Base-by-base conservation (phyloP, 169 alveolate species). In the Eimeria brunetti region DNA sequence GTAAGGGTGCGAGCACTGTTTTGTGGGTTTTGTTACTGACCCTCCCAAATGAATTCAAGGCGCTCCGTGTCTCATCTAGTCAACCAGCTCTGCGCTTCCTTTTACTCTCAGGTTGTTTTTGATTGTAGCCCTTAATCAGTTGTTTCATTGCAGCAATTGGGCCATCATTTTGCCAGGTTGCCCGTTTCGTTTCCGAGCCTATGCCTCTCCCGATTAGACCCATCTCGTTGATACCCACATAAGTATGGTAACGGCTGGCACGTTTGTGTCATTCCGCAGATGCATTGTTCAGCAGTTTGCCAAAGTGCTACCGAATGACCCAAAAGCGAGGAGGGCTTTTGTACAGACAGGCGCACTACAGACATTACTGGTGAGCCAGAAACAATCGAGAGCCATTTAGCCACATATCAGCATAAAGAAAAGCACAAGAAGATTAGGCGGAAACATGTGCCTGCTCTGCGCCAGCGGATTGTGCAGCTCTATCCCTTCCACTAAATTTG, bases 241-340 rank as follows among this genome's bases (percentile, higher is more conserved):
- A 4, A 12, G 36, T 22, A 56, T n/a, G 62, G 58, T 80, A 6
- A 6, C 20, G 20, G 2, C 7, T 16, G 14, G 60, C 60, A 11
- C 60, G 5, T 14, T 22, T 69, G 46, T 16, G 27, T 33, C 9
- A 2, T 58, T 18, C 27, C 36, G 71, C 94, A 95, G 96, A 49
- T 98, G 98, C 94, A 99, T 99, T 58, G 98, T 98, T 53, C 99
- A 98, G 95, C 98, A 99, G 97, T 98, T 98, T 97, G 98, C 99
- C 41, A 98, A 98, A 97, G 98, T 98, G 46, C 95, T 99, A 75
- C 99, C 99, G 33, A 97, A 97, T 90, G 99, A 98, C 96, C 97
- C 97, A 36, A 98, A 97, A 81, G 99, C 99, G 93, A 96, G 98
- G 83, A 96, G 98, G 81, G 97, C 98, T 64, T 99, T 99, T 80